Evolutionary conservation across 805 yeast species (phyloP).

Genomic region (Cyberlindnera sargentensis): DNA sequence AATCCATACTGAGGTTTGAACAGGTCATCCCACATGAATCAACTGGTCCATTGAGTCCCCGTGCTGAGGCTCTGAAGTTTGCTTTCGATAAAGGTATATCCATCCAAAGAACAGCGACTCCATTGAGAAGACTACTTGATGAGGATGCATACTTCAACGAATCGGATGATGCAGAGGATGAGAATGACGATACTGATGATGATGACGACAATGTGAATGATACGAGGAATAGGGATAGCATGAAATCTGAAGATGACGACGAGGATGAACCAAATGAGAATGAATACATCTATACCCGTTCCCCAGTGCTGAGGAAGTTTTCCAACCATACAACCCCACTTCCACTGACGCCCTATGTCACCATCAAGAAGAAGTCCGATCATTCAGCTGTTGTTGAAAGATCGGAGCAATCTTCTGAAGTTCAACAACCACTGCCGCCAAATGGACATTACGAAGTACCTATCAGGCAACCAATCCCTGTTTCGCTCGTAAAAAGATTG

Average conservation of each 20-base stretch:
- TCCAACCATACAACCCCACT: slow-evolving; percentile 6
- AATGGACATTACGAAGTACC: background rate
- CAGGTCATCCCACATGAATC: slow-evolving; percentile 20
- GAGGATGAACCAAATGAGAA: slow-evolving; percentile 4
- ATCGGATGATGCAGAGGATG: slow-evolving; percentile 17
- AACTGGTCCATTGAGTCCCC: slow-evolving; percentile 44
- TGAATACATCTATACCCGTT: slow-evolving; percentile 7
- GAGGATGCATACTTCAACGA: slow-evolving; percentile 23
- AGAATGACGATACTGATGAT: slow-evolving; percentile 5
- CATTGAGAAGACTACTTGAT: slow-evolving; percentile 19
- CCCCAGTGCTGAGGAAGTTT: slow-evolving; percentile 18
- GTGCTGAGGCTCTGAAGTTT: slow-evolving; percentile 76
- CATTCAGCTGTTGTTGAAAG: background rate
- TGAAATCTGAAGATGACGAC: slow-evolving; percentile 5
- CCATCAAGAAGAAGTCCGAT: slow-evolving; percentile 1
- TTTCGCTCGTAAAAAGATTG: background rate
- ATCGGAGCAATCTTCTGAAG: background rate
- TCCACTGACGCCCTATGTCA: slow-evolving; percentile 16
- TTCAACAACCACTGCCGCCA: background rate
- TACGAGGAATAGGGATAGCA: slow-evolving; percentile 4
- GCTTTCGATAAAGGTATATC: slow-evolving; percentile 84
- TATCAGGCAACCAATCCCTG: background rate
- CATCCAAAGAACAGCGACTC: slow-evolving; percentile 51
- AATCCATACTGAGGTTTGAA: slow-evolving; percentile 20
- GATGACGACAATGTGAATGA: slow-evolving; percentile 5